phyloP scores from a whole-genome alignment of 257 asterid genomes.

The Oldenlandia corymbosa region DNA sequence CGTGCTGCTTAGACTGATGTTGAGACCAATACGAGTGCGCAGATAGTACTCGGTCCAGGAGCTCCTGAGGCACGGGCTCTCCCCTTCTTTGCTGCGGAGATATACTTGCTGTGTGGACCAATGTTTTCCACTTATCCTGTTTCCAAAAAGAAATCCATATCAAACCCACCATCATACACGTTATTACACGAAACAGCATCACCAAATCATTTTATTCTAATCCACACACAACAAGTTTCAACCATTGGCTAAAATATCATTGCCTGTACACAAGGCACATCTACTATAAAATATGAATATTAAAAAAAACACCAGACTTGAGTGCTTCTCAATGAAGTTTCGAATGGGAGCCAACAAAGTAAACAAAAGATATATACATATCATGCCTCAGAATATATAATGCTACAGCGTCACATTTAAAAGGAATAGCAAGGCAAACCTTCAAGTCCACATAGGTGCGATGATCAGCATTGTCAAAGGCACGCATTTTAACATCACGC shows the following conservation, averaged over 20 bases:
- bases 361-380: not conserved
- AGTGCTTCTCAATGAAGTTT: no score
- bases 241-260: no score
- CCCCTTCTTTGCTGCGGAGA: conserved; percentile 91
- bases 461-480: conserved; percentile 88
- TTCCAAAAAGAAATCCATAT: not conserved
- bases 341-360: no score
- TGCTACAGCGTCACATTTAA: not conserved
- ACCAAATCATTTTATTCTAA: not conserved
- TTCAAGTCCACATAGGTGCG: conserved; percentile 91
- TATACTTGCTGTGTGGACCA: conserved; percentile 89
- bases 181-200: not conserved
- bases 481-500: conserved; percentile 91
- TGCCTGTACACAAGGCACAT: no score
- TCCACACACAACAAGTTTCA: no score
- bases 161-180: not conserved
- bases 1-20: conserved; percentile 62
- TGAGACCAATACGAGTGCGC: conserved; percentile 77
- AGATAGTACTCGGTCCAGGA: conserved; percentile 60
- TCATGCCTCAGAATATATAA: not conserved
- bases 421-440: conserved; percentile 32
- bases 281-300: no score
- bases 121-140: conserved; percentile 93
- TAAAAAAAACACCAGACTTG: no score
- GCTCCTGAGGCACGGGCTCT: conserved; percentile 88